Conservation (phyloP, 2,329 filamentous ascomycete species). For the Paecilomyces sp. region DNA sequence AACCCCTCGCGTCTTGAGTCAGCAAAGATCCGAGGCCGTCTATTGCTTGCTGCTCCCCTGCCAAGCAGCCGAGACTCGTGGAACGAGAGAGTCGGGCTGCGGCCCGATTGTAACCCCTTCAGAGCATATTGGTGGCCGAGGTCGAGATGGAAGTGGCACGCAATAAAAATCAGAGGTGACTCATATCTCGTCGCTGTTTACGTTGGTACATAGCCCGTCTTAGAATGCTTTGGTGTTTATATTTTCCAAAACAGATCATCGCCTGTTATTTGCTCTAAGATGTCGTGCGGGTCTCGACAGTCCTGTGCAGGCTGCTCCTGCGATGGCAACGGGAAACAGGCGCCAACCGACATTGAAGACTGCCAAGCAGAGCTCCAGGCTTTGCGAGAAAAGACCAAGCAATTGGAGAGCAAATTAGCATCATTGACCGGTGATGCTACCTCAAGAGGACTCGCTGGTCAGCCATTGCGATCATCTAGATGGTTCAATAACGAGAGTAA, state of each 20-base stretch:
- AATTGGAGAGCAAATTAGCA: slow-evolving; percentile 27
- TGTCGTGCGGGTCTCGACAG: slow-evolving; percentile 14
- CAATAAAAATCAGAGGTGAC: not conserved
- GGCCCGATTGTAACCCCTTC: not conserved
- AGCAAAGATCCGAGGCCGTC: not conserved
- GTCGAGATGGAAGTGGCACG: not conserved
- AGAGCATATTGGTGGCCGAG: not conserved
- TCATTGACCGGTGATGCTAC: slow-evolving; percentile 15
- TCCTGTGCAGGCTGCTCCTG: slow-evolving; percentile 30
- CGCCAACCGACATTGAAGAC: slow-evolving; percentile 31
- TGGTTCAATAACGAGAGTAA: slow-evolving; percentile 41
- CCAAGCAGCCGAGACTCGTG: not conserved
- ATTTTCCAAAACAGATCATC: slow-evolving; percentile 9
- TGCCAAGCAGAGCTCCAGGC: slow-evolving; percentile 32
- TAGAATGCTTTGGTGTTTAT: slow-evolving; percentile 4
- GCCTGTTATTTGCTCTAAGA: not conserved
- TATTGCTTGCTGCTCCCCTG: not conserved
- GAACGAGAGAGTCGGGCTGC: not conserved
- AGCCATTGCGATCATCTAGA: slow-evolving; percentile 31
- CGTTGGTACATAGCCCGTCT: not conserved
- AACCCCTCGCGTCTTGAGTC: not conserved
- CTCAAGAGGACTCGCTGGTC: slow-evolving; percentile 8
- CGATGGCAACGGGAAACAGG: slow-evolving; percentile 10
- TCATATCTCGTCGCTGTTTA: not conserved
- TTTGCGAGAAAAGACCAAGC: slow-evolving; percentile 29